A percentile compares a stretch with the other conserved stretches of the same genome.
These are phyloP conservation scores for Lepiota brunneoincarnata DNA, from an alignment of 768 basidiomycete species.

Conservation along the genomic window DNA sequence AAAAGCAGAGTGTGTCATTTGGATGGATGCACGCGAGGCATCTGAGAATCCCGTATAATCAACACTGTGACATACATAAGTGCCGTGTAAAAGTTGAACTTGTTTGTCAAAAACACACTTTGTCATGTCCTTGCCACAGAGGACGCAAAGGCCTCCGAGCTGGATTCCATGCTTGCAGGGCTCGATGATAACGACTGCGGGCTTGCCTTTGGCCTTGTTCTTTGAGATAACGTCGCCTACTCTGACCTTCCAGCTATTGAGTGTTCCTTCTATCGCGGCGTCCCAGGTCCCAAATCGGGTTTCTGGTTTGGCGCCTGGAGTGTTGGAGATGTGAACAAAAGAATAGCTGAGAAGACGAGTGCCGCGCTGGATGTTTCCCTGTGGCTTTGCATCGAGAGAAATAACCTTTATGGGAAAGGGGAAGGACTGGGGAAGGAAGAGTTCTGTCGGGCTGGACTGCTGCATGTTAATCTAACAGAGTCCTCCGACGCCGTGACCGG, in stretches of 20 bases:
- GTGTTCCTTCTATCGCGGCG: slow-evolving; percentile 74
- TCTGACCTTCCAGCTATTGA: slow-evolving; percentile 69
- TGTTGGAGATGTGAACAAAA: slow-evolving; percentile 56
- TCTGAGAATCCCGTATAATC: slow-evolving; percentile 91
- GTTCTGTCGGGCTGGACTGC: slow-evolving; percentile 58
- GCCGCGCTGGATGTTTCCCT: slow-evolving; percentile 58
- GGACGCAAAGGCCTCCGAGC: slow-evolving; percentile 84
- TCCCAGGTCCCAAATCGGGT: slow-evolving; percentile 91
- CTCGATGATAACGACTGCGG: slow-evolving; percentile 70
- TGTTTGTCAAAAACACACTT: slow-evolving; percentile 48
- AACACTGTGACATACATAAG: slow-evolving; percentile 35
- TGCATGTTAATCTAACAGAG: slow-evolving; percentile 9
- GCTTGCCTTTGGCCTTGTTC: slow-evolving; percentile 54
- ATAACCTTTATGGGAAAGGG: slow-evolving; percentile 86
- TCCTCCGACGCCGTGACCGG: neutral
- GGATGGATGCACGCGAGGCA: slow-evolving; percentile 82
- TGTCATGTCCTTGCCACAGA: slow-evolving; percentile 96
- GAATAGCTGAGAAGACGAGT: slow-evolving; percentile 82
- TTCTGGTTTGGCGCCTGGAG: slow-evolving; percentile 50
- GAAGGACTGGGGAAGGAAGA: slow-evolving; percentile 73
- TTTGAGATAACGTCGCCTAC: slow-evolving; percentile 62
- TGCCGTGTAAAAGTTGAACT: slow-evolving; percentile 5
- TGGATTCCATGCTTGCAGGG: slow-evolving; percentile 98
- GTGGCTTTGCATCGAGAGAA: slow-evolving; percentile 53
- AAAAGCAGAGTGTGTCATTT: slow-evolving; percentile 91